Base-by-base conservation (phyloP, 345 rosid species). In the Clausena lansium region DNA sequence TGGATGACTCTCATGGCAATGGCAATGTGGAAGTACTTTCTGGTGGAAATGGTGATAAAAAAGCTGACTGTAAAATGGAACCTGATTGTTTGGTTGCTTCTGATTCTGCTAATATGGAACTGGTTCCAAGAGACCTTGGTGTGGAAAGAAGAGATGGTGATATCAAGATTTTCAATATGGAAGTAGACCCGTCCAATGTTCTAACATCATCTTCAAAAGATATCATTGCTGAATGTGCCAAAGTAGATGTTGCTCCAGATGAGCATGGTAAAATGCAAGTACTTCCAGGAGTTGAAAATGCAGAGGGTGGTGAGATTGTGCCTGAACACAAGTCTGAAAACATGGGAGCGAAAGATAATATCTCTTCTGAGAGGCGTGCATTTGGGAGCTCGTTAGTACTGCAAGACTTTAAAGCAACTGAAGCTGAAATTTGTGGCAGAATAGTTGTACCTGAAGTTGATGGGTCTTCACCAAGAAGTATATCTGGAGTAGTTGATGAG, bases 381-480 rank as follows among this genome's bases (percentile, higher is more conserved):
- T 20, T 57, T 58, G 63, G 45, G 61, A 25, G 66, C 57, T 70
- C 61, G 4, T 65, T 45, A 19, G 71, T 27, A n/a, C 64, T 28
- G 11, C 71, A 25, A 20, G 73, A 36, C 64, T 35, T 41, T 36
- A 75, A 61, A 36, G 76, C 22, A 45, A 47, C 77, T 76, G 83
- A 72, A 80, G 59, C 66, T 45, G 69, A n/a, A 47, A 67, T 47
- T 45, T 8, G 28, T 30, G 70, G 71, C 74, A 76, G 73, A 74
- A 72, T 75, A n/a, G 69, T 67, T 63, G 59, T 25, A 58, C 71
- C 72, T 67, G 65, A 24, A 36, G 78, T 25, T 77, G 80, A 36
- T 7, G 64, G 54, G 61, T 17, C 11, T 70, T 24, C 32, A 22
- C 57, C 61, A 24, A 72, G 64, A 38, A 74, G 24, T 76, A 50